These are phyloP conservation scores for Brassica napus DNA, from an alignment of 345 rosid species.

Conservation along the genomic window Da-Ae NC_063451.1:8871001-8871500, in stretches of 20 bases:
- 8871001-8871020: not conserved
- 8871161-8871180: not conserved
- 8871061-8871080: not conserved
- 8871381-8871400: too few relatives aligned
- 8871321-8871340: too few relatives aligned
- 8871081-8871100: constrained; percentile 16
- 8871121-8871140: constrained; percentile 1
- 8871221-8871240: too few relatives aligned
- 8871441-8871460: too few relatives aligned
- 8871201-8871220: not conserved
- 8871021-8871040: not conserved
- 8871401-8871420: too few relatives aligned
- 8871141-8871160: not conserved
- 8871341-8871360: too few relatives aligned
- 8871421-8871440: too few relatives aligned
- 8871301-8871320: not conserved
- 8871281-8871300: too few relatives aligned
- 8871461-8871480: too few relatives aligned
- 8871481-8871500: too few relatives aligned
- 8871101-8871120: constrained; percentile 7
- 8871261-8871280: not conserved
- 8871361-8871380: too few relatives aligned
- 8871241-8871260: not conserved
- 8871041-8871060: not conserved
- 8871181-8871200: not conserved